Conservation (phyloP, 495 filamentous ascomycete species). For the Tuber melanosporum region DNA sequence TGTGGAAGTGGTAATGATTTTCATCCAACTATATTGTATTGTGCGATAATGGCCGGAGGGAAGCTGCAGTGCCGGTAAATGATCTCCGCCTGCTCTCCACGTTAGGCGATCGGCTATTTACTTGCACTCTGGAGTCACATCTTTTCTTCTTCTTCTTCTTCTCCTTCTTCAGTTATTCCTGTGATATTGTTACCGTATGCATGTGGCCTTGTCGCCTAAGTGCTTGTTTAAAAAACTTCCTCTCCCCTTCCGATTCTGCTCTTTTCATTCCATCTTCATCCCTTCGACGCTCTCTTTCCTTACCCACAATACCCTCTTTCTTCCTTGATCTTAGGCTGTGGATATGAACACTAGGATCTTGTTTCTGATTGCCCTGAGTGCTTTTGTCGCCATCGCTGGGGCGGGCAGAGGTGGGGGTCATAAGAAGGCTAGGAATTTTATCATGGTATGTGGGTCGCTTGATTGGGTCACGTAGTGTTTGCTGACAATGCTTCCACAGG, state of each 20-base stretch:
- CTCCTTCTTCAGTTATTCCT: neutral
- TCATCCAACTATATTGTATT: neutral
- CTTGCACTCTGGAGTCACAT: neutral
- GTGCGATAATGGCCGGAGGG: neutral
- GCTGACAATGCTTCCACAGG: constrained; percentile 9
- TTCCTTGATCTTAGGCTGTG: constrained; percentile 12
- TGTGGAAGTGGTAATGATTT: neutral
- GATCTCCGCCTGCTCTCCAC: neutral
- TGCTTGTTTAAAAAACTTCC: neutral
- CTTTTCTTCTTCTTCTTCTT: neutral
- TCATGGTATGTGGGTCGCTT: constrained; percentile 35
- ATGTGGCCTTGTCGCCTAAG: neutral
- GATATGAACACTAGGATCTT: constrained; percentile 25
- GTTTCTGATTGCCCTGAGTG: constrained; percentile 28
- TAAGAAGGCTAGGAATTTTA: constrained; percentile 37
- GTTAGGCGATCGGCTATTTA: neutral
- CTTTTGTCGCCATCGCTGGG: constrained; percentile 23
- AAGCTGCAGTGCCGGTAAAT: neutral
- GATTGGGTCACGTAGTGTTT: neutral
- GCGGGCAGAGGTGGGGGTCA: neutral
- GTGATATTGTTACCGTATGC: neutral
- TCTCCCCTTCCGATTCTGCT: neutral
- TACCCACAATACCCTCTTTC: constrained; percentile 12
- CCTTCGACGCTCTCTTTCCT: neutral
- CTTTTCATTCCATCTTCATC: neutral